These are phyloP conservation scores for Clausena lansium DNA, from an alignment of 345 rosid species.

Conservation along the genomic window DNA sequence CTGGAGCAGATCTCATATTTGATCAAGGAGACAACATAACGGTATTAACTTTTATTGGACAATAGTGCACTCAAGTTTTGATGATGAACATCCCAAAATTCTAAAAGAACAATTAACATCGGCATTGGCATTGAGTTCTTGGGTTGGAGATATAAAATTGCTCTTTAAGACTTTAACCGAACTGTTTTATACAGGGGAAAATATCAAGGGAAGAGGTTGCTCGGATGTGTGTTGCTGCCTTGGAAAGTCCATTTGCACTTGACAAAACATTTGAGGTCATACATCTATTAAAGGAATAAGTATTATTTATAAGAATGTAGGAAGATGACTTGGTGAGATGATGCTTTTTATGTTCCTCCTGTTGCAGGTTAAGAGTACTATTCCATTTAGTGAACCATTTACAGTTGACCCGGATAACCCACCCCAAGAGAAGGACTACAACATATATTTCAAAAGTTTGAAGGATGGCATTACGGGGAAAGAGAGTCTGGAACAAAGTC, in stretches of 20 bases:
- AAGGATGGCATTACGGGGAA: conserved; percentile 83
- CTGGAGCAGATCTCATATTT: conserved; percentile 90
- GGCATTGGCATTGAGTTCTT: not conserved
- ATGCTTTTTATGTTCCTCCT: not conserved
- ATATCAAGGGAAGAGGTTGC: conserved; percentile 95
- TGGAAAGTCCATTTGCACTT: conserved; percentile 72
- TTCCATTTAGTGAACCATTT: conserved; percentile 88
- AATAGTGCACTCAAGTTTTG: not conserved
- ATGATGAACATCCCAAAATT: not conserved
- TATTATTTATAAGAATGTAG: not conserved
- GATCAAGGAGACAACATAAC: conserved; percentile 93
- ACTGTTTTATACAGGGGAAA: conserved; percentile 56
- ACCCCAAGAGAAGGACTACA: conserved; percentile 83
- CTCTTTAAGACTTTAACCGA: not conserved
- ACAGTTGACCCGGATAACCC: conserved; percentile 88
- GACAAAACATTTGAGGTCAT: conserved; percentile 91
- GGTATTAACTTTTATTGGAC: conserved; percentile 34
- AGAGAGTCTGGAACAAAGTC: conserved; percentile 62
- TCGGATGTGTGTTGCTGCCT: conserved; percentile 75
- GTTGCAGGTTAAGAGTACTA: conserved; percentile 77
- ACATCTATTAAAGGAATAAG: not conserved
- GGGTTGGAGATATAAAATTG: not conserved
- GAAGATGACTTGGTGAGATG: not conserved
- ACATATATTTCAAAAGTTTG: conserved; percentile 60
- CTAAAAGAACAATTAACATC: not conserved